Percentiles rank a stretch among this genome's conserved stretches.
Conservation (phyloP, 1,284 basidiomycete species). For the Irpex sp. region DNA sequence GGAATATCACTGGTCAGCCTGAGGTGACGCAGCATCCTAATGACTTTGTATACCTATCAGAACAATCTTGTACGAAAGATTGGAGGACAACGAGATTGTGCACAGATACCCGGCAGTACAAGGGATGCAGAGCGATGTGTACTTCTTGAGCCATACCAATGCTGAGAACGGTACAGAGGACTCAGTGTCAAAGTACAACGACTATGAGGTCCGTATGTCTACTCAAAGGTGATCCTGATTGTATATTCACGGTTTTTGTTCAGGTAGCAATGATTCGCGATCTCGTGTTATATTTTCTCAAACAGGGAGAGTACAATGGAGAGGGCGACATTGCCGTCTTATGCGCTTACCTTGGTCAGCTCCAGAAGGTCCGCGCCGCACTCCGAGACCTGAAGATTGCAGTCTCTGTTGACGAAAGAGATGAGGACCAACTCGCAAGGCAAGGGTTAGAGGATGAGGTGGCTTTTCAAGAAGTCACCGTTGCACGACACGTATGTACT, state of each 20-base stretch:
- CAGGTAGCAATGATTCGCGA: constrained; percentile 68
- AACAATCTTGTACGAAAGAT: constrained; percentile 50
- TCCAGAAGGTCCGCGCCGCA: constrained; percentile 37
- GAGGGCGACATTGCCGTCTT: constrained; percentile 66
- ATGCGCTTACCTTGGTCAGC: constrained; percentile 71
- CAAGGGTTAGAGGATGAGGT: constrained; percentile 34
- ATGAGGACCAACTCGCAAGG: constrained; percentile 50
- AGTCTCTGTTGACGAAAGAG: constrained; percentile 64
- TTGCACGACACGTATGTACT: constrained; percentile 38
- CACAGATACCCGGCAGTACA: constrained; percentile 45
- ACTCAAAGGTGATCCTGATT: not conserved
- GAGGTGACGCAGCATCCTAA: too few relatives aligned
- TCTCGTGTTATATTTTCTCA: constrained; percentile 63
- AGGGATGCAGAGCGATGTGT: constrained; percentile 53
- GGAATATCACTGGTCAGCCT: too few relatives aligned
- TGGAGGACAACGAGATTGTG: constrained; percentile 53
- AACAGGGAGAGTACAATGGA: constrained; percentile 30
- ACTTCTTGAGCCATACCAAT: constrained; percentile 54
- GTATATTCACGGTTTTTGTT: not conserved
- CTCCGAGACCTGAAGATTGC: constrained; percentile 51
- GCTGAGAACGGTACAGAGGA: constrained; percentile 51
- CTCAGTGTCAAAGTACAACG: constrained; percentile 57
- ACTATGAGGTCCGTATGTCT: constrained; percentile 48
- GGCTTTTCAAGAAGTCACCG: constrained; percentile 24
- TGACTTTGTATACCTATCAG: constrained; percentile 26